Evolutionary conservation across 2,329 filamentous ascomycete genomes (phyloP), one percentile per base, ranked within the genome.

Genomic region (Calonectria multiphialidica): DNA sequence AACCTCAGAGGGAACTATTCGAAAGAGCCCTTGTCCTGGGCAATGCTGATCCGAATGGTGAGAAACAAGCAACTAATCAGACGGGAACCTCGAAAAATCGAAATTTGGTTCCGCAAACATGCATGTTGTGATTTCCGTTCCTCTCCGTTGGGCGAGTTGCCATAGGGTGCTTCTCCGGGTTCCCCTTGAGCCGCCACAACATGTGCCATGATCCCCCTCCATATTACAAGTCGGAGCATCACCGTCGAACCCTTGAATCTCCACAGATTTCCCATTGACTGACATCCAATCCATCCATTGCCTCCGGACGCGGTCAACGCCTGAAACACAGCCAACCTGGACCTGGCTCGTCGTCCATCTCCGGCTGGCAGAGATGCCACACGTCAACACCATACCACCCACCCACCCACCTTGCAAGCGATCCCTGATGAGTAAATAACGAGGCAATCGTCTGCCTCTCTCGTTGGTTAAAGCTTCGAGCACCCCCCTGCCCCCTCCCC

Each of bases 21-120:
- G 40, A 40, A 35, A 49, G 33, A 30, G 16, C 68, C 68, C 63
- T 66, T 50, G 53, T 66, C 55, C 68, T 44, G 44, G 68, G 30
- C 44, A 66, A 44, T 44, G 33, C 21, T 40, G 49, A 37, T 25
- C 18, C 23, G 33, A 40, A 21, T 18, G 23, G 21, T 23, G 9
- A 40, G n/a, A 40, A 25, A 13, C 2, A 12, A 59, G 7, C 9
- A 15, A 37, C 33, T 59, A 40, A 23, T 5, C 25, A 12, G 44
- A 23, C 8, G 3, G 2, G 4, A 10, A 5, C 18, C 4, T 47
- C n/a, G n/a, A 47, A 47, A 53, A 3, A 12, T n/a, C 18, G 8
- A 18, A n/a, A 5, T 28, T n/a, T 6, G 23, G 33, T 23, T 12
- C n/a, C 6, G 5, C 7, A n/a, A 59, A 13, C 23, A 25, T n/a